Conservation (phyloP, 306 rosid genomes). For the Cucurbita argyrosperma region DNA sequence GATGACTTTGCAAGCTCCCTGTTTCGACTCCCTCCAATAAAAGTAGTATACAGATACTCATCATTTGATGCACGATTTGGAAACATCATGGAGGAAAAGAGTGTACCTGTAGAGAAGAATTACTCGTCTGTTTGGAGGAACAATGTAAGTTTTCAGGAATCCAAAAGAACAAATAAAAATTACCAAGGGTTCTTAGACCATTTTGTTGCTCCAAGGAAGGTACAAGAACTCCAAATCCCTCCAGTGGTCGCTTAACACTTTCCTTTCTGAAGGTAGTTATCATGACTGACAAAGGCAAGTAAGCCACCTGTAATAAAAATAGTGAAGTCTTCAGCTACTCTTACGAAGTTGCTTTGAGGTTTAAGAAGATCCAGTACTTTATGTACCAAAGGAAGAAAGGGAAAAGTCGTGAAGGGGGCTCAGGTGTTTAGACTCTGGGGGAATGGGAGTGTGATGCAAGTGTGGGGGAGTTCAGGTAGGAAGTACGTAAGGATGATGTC, state of each 20-base stretch:
- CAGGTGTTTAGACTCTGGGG: not conserved
- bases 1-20: slow-evolving; percentile 65
- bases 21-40: slow-evolving; percentile 73
- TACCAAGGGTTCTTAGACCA: slow-evolving; percentile 85
- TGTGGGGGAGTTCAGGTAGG: not conserved
- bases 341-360: not conserved
- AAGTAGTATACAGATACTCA: slow-evolving; percentile 67
- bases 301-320: slow-evolving; percentile 45
- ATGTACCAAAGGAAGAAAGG: not conserved
- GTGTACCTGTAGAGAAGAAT: slow-evolving; percentile 51
- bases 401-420: not conserved
- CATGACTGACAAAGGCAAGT: slow-evolving; percentile 67
- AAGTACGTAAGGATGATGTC: not conserved
- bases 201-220: slow-evolving; percentile 73
- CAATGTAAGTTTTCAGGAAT: slow-evolving; percentile 7
- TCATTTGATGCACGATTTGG: slow-evolving; percentile 85
- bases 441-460: not conserved
- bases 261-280: slow-evolving; percentile 71
- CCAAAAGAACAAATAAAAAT: slow-evolving; percentile 14
- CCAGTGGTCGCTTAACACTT: slow-evolving; percentile 73
- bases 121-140: not conserved
- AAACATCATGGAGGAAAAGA: slow-evolving; percentile 89
- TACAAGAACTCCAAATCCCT: slow-evolving; percentile 93
- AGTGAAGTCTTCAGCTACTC: slow-evolving; percentile 1
- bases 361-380: not conserved